A percentile compares a stretch with the other conserved stretches of the same genome.
Conservation (phyloP, 2,329 filamentous ascomycete genomes). For the Aspergillus sp. region DNA sequence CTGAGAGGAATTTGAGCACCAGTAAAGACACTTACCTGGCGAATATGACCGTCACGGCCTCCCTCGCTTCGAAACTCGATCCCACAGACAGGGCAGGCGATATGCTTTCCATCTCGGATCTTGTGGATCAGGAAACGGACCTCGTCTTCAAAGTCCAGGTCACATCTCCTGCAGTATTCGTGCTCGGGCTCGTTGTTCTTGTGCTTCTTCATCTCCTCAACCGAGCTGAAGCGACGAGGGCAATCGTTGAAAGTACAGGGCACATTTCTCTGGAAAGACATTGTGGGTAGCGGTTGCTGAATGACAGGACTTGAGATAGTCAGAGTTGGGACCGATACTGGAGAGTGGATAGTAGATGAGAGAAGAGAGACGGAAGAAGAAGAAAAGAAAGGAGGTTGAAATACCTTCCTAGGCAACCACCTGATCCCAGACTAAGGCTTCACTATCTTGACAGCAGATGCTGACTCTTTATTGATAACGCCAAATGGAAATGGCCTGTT, state of each 20-base stretch:
- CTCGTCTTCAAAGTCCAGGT: constrained; percentile 40
- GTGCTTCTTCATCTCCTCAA: constrained; percentile 43
- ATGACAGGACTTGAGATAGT: background rate
- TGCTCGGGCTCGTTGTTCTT: constrained; percentile 38
- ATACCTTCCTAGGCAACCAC: too few species aligned
- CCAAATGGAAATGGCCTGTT: too few species aligned
- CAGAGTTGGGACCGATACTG: background rate
- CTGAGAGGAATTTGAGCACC: background rate
- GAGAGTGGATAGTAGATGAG: background rate
- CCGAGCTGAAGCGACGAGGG: constrained; percentile 36
- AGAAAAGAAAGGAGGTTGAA: too few species aligned
- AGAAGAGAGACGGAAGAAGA: too few species aligned
- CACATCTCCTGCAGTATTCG: constrained; percentile 35
- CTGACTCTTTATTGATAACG: too few species aligned
- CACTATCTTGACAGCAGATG: too few species aligned
- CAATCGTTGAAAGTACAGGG: constrained; percentile 43
- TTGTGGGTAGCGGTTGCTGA: background rate
- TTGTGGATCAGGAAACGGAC: constrained; percentile 44
- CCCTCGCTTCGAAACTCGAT: constrained; percentile 47
- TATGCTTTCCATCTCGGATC: constrained; percentile 37
- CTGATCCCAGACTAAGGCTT: too few species aligned
- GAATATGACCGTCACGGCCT: constrained; percentile 47
- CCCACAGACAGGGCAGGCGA: constrained; percentile 50
- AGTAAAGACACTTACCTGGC: constrained; percentile 31
- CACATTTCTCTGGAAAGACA: constrained; percentile 20